A percentile compares a stretch with the other conserved stretches of the same genome.
Conservation (phyloP, 345 rosid species). For the Combretum micranthum region DNA sequence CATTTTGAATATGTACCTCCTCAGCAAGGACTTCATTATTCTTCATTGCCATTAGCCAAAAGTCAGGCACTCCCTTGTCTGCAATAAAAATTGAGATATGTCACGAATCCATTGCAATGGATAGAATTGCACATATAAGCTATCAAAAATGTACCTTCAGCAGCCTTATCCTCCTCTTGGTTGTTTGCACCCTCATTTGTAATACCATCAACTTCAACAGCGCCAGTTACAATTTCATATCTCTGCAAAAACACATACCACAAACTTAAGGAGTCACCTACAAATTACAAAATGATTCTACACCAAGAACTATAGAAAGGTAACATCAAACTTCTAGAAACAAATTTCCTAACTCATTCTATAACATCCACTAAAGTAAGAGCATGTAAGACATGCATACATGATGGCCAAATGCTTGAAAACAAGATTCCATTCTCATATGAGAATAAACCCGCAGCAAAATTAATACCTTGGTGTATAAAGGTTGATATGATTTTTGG, state of each 20-base stretch:
- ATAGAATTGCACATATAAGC: too few species aligned
- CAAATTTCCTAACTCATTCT: too few species aligned
- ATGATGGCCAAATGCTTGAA: not conserved
- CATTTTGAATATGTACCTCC: constrained; percentile 44
- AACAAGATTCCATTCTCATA: not conserved
- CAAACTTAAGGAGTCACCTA: not conserved
- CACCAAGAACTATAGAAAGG: not conserved
- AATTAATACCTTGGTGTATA: constrained; percentile 53
- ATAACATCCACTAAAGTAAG: too few species aligned
- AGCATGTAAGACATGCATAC: not conserved
- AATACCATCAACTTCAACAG: constrained; percentile 56
- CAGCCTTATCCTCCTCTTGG: constrained; percentile 45
- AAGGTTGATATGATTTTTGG: constrained; percentile 75
- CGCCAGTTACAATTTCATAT: constrained; percentile 85
- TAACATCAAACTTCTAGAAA: too few species aligned
- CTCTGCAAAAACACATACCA: constrained; percentile 35
- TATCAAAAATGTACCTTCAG: constrained; percentile 39
- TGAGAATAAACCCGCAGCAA: not conserved
- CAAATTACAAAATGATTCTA: not conserved
- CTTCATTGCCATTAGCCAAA: constrained; percentile 92
- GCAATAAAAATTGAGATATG: constrained; percentile 5
- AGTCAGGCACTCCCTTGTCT: constrained; percentile 96
- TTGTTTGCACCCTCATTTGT: constrained; percentile 37
- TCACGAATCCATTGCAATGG: not conserved
- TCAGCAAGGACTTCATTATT: constrained; percentile 85